Conservation (phyloP, 2,329 filamentous ascomycete species). For the Zalaria obscura region DNA sequence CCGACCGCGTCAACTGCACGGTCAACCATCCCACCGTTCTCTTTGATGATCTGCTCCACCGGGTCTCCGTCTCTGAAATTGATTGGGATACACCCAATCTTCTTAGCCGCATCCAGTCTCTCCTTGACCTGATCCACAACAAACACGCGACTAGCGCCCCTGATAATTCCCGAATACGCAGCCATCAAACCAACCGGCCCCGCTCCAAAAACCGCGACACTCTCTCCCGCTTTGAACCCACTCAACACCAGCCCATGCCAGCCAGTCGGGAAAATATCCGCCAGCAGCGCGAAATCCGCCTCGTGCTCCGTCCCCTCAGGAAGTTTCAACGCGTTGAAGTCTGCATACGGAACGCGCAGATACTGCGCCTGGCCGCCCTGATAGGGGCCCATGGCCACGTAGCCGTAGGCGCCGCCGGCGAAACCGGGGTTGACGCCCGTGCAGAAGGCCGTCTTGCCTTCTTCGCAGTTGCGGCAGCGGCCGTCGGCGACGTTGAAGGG, state of each 20-base stretch:
- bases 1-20: conserved; percentile 52
- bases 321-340: conserved; percentile 50
- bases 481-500: conserved; percentile 53
- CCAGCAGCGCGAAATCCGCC: conserved; percentile 41
- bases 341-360: conserved; percentile 49
- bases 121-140: conserved; percentile 50
- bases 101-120: conserved; percentile 42
- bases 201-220: conserved; percentile 50
- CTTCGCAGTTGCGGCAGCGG: conserved; percentile 49
- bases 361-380: conserved; percentile 49
- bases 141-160: conserved; percentile 47
- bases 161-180: conserved; percentile 46
- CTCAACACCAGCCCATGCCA: conserved; percentile 45
- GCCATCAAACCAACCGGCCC: conserved; percentile 54
- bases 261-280: conserved; percentile 36
- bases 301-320: conserved; percentile 48
- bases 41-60: conserved; percentile 45
- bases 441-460: conserved; percentile 50
- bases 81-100: conserved; percentile 47
- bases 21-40: conserved; percentile 46
- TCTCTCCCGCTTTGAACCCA: conserved; percentile 46
- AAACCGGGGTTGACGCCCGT: conserved; percentile 41
- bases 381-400: conserved; percentile 31
- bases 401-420: conserved; percentile 46
- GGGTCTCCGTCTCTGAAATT: conserved; percentile 47